Evolutionary conservation across 495 filamentous ascomycete species (phyloP).

Genomic region (Bombardia bombarda): DNA sequence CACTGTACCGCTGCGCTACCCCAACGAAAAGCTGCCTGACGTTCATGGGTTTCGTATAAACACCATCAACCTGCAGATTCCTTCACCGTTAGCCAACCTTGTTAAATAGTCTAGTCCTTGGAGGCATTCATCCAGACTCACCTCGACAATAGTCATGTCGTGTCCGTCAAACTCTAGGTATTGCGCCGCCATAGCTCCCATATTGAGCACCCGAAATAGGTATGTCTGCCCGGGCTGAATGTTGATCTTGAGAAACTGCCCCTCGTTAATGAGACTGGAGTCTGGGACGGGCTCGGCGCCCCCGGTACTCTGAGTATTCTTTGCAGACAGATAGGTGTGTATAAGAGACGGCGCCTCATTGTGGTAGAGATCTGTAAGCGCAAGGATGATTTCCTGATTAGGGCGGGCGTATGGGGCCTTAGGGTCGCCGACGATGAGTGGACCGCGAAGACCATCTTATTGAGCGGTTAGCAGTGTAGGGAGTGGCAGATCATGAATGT

Average conservation of each 20-base stretch:
- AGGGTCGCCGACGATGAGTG: conserved; percentile 55
- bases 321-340: conserved; percentile 34
- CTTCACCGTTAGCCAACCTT: too few species aligned
- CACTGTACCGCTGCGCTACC: conserved; percentile 51
- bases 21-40: conserved; percentile 45
- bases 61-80: conserved; percentile 31
- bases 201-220: conserved; percentile 59
- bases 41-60: conserved; percentile 39
- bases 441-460: conserved; percentile 51
- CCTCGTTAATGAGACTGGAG: conserved; percentile 54
- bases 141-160: conserved; percentile 48
- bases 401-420: conserved; percentile 44
- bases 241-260: conserved; percentile 42
- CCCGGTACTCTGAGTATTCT: conserved; percentile 25
- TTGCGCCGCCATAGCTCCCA: conserved; percentile 47
- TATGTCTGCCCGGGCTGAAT: conserved; percentile 64
- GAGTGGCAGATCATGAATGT: too few species aligned
- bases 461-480: background rate
- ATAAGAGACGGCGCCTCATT: conserved; percentile 43
- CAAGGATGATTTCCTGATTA: conserved; percentile 43
- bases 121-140: too few species aligned
- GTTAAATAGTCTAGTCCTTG: too few species aligned
- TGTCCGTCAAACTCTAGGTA: conserved; percentile 58
- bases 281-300: conserved; percentile 47
- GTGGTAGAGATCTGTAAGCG: conserved; percentile 49